A percentile compares a stretch with the other conserved stretches of the same genome.
phyloP scores from a whole-genome alignment of 768 basidiomycete genomes.

The Boletus subparvulus region DNA sequence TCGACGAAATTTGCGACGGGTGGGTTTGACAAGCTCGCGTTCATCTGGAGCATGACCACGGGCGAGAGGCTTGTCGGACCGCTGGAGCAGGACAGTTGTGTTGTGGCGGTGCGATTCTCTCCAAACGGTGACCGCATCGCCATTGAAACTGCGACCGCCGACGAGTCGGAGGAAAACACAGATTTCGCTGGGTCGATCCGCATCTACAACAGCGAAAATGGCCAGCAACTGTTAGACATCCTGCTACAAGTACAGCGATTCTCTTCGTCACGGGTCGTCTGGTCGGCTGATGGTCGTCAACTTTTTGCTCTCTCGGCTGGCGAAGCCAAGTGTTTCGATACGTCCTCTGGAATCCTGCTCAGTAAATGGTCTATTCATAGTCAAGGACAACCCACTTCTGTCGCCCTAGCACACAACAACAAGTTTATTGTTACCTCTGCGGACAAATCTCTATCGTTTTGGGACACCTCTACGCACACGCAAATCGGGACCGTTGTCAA shows the following conservation, averaged over 20 bases:
- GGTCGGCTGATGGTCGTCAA: constrained; percentile 4
- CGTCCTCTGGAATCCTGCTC: not conserved
- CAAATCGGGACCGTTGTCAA: not conserved
- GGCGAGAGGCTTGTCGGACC: not conserved
- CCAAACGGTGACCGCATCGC: constrained; percentile 6
- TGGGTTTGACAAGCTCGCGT: not conserved
- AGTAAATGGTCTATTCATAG: not conserved
- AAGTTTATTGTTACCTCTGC: not conserved
- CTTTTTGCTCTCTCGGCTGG: not conserved
- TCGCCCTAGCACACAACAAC: not conserved
- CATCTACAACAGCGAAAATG: not conserved
- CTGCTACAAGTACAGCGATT: too few species aligned
- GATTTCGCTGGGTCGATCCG: constrained; percentile 1
- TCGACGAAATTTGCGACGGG: not conserved
- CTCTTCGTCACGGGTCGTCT: not conserved
- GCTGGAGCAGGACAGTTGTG: not conserved
- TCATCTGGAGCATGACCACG: not conserved
- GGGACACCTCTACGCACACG: not conserved
- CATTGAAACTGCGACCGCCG: not conserved
- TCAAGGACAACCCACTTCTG: not conserved
- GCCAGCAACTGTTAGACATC: not conserved
- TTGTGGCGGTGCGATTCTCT: not conserved
- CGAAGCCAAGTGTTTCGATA: constrained; percentile 1
- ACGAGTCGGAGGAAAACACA: too few species aligned
- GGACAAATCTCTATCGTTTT: not conserved